Conservation (phyloP, 2,329 filamentous ascomycete genomes). For the Xylariaceae sp. region DNA sequence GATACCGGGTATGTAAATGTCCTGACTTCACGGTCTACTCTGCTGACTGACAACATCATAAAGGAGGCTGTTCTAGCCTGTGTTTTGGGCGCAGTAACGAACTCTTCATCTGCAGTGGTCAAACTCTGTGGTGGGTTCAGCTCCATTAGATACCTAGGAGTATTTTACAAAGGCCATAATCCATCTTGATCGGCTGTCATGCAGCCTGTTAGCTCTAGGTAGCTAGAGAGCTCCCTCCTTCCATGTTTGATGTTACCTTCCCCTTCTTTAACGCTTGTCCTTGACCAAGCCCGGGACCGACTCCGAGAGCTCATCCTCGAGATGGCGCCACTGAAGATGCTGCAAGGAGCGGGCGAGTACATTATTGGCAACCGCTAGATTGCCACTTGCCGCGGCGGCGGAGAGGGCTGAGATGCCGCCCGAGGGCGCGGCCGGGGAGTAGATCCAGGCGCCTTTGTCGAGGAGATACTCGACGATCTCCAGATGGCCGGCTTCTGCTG, state of each 20-base stretch:
- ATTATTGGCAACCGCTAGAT: constrained; percentile 23
- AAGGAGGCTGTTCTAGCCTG: constrained; percentile 41
- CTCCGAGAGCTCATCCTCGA: no score
- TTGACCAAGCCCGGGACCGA: no score
- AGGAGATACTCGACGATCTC: constrained; percentile 26
- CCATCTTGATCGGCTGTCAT: not conserved
- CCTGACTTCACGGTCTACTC: not conserved
- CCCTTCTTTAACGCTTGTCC: no score
- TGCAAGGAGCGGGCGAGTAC: not conserved
- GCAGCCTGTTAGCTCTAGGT: not conserved
- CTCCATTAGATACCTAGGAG: constrained; percentile 22
- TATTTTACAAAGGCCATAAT: not conserved
- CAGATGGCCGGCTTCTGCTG: constrained; percentile 29
- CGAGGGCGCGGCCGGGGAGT: constrained; percentile 32
- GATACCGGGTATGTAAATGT: constrained; percentile 31
- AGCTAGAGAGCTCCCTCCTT: no score
- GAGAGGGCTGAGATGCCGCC: constrained; percentile 37
- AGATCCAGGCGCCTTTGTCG: constrained; percentile 28
- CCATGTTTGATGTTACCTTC: no score
- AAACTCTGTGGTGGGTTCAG: constrained; percentile 41
- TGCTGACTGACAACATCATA: constrained; percentile 1
- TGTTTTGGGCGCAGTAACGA: constrained; percentile 40
- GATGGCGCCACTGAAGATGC: no score
- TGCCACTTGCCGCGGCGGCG: constrained; percentile 32
- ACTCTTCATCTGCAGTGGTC: constrained; percentile 44